Base-by-base conservation (phyloP, 2,329 filamentous ascomycete genomes). In the Rhinocladiella similis region DNA sequence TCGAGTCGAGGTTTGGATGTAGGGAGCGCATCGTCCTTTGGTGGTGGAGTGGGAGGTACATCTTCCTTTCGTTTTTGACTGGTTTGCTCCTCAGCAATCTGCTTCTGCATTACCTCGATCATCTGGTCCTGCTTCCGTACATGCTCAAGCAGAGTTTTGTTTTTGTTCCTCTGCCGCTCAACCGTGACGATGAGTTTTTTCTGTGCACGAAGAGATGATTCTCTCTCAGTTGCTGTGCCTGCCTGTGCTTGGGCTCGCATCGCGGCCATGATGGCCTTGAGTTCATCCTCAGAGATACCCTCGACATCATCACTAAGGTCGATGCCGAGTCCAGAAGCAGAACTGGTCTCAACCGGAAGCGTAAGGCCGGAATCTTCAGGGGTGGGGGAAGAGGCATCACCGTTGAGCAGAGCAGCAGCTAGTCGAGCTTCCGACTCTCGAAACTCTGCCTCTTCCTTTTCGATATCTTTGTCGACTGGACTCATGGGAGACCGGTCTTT, bases 181-280 rank as follows among this genome's bases (percentile, higher is more conserved):
- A 66, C 56, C 9, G 57, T 57, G 10, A 59, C 39, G 9, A 64
- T 47, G 7, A 66, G 49, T 39, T 66, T 66, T 56, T 63, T 65
- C 45, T 66, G 64, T 27, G 61, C 59, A 39, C 58, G 54, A 3
- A 62, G 50, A 27, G 57, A 52, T 9, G 53, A 57, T 41, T 65
- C 63, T 41, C 60, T 25, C 25, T 66, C 63, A 3, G 53, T 52
- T 19, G 54, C 57, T 5, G 59, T 56, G 12, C 63, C 64, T 10
- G 57, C 63, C 20, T 61, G 57, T 42, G 57, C 59, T 29, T 66
- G 64, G 9, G 62, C 59, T 12, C 61, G 59, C 63, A 66, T 63
- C 14, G 63, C 63, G 27, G 63, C 59, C 61, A 66, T 65, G 52
- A 66, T 65, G 9, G 63, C 63, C 35, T 61, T 61, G n/a, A 66